phyloP scores from a whole-genome alignment of 1,284 basidiomycete genomes.

The Marasmius sp. region DNA sequence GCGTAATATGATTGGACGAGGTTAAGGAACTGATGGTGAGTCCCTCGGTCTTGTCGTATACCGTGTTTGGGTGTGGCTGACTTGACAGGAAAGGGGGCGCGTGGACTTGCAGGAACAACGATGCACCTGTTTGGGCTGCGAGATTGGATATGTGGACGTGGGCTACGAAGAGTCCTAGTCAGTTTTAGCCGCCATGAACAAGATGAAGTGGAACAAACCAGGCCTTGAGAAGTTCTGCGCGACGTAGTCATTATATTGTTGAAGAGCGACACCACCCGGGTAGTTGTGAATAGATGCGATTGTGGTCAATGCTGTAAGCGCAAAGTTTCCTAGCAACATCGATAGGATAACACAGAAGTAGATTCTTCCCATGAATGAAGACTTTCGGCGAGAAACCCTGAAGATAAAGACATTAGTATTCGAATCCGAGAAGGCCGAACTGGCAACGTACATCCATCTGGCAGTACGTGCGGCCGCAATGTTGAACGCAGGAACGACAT shows the following conservation, averaged over 20 bases:
- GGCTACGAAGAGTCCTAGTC: conserved; percentile 1
- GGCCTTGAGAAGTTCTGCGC: conserved; percentile 28
- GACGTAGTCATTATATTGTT: conserved; percentile 53
- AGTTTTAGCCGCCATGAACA: background rate
- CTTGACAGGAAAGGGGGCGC: conserved; percentile 42
- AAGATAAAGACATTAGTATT: background rate
- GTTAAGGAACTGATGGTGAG: conserved; percentile 45
- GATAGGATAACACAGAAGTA: conserved; percentile 42
- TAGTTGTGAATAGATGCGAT: conserved; percentile 78
- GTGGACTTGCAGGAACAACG: conserved; percentile 81
- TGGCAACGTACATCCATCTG: conserved; percentile 53
- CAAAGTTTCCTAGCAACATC: conserved; percentile 51
- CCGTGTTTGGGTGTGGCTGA: conserved; percentile 48
- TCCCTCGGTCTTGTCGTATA: conserved; percentile 79
- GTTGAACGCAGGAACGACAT: conserved; percentile 83
- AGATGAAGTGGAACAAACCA: background rate
- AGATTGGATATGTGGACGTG: conserved; percentile 81
- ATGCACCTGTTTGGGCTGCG: conserved; percentile 89
- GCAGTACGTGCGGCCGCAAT: conserved; percentile 73
- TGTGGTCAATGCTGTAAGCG: conserved; percentile 53
- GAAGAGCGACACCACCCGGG: conserved; percentile 83
- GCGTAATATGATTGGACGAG: conserved; percentile 46
- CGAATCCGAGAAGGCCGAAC: background rate
- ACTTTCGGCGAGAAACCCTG: conserved; percentile 49
- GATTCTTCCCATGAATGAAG: conserved; percentile 42